phyloP scores from a whole-genome alignment of 2,329 filamentous ascomycete species.

The Seiridium cupressi region DNA sequence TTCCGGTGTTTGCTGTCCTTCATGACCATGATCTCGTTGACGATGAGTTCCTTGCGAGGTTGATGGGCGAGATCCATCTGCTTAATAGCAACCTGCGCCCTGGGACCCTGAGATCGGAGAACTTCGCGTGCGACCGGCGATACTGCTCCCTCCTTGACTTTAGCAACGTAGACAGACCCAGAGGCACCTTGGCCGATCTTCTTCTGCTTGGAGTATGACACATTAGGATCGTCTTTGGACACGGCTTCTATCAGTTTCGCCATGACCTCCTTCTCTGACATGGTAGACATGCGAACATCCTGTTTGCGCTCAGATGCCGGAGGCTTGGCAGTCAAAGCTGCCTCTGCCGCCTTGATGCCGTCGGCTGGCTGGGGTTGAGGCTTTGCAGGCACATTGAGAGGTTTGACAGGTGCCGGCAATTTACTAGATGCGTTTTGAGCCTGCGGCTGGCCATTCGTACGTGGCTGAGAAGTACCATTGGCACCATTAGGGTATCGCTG shows the following conservation, averaged over 20 bases:
- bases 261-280: constrained; percentile 98
- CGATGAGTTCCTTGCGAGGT: constrained; percentile 95
- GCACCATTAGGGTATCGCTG: constrained; percentile 57
- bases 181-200: constrained; percentile 99
- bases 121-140: constrained; percentile 78
- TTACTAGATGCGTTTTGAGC: constrained; percentile 41
- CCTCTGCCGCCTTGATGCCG: constrained; percentile 84
- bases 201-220: constrained; percentile 98
- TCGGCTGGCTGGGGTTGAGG: constrained; percentile 54
- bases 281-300: constrained; percentile 96
- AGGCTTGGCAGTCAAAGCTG: constrained; percentile 82
- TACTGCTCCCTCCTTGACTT: constrained; percentile 84
- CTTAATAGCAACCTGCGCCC: constrained; percentile 95
- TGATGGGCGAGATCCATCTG: constrained; percentile 99
- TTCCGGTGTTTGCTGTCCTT: constrained; percentile 98
- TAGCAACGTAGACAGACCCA: constrained; percentile 95
- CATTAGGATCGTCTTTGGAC: constrained; percentile 89
- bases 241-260: constrained; percentile 90
- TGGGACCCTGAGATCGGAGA: constrained; percentile 73
- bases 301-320: constrained; percentile 71
- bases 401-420: constrained; percentile 68
- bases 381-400: constrained; percentile 74
- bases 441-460: constrained; percentile 45
- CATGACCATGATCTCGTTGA: constrained; percentile 99
- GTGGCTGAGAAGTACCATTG: constrained; percentile 49